Percentiles rank a stretch among this genome's conserved stretches.
phyloP scores from a whole-genome alignment of 495 filamentous ascomycete species.

The Bombardia bombarda region DNA sequence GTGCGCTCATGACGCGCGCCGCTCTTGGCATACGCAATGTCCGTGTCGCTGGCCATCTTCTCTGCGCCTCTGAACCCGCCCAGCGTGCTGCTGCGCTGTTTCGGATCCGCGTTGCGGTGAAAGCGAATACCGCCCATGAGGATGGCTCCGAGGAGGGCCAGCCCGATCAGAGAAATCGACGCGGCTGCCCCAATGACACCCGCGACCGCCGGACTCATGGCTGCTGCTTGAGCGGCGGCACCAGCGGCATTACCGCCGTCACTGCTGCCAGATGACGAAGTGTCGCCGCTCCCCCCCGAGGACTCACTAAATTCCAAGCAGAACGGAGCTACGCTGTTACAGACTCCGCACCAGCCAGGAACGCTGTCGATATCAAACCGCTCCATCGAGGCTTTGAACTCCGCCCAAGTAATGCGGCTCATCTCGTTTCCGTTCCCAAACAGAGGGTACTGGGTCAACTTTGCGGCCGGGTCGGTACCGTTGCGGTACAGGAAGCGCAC shows the following conservation, averaged over 20 bases:
- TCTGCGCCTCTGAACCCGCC: conserved; percentile 32
- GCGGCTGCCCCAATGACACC: conserved; percentile 32
- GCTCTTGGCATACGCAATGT: conserved; percentile 23
- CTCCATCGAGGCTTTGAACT: conserved; percentile 19
- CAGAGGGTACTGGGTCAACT: conserved; percentile 20
- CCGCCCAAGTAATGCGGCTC: conserved; percentile 15
- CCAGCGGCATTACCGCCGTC: not conserved
- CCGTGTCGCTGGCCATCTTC: conserved; percentile 29
- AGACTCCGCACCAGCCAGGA: conserved; percentile 24
- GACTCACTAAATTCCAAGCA: conserved; percentile 12
- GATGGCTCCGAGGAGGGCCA: conserved; percentile 16
- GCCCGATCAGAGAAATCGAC: conserved; percentile 14
- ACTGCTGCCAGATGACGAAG: not conserved
- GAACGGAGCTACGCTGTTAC: conserved; percentile 19
- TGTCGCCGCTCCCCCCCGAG: not conserved
- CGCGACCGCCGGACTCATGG: conserved; percentile 22
- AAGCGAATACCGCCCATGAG: conserved; percentile 23
- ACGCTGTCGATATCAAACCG: conserved; percentile 15
- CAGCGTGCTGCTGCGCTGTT: conserved; percentile 12
- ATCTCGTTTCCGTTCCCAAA: conserved; percentile 22
- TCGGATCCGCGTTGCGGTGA: conserved; percentile 10
- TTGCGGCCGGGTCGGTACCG: conserved; percentile 14
- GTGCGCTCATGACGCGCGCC: conserved; percentile 27
- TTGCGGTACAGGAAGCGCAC: conserved; percentile 35
- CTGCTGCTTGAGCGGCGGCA: not conserved